Evolutionary conservation across 148 eudicot genomes (phyloP).

Genomic region (Rhododendron griersonianum): DNA sequence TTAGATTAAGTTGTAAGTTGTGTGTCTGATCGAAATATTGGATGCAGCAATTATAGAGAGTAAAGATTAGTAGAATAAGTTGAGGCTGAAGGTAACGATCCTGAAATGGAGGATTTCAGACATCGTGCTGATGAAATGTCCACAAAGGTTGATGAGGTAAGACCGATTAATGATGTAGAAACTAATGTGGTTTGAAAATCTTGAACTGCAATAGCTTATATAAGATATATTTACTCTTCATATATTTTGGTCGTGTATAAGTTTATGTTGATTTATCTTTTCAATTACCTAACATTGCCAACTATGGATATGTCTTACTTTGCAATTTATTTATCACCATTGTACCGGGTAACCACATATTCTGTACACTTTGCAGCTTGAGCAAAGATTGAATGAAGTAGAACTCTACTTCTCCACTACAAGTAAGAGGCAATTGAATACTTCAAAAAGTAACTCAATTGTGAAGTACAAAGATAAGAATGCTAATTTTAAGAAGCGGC

Average conservation of each 20-base stretch:
- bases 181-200: neutral
- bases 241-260: neutral
- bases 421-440: slow-evolving; percentile 38
- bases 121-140: slow-evolving; percentile 33
- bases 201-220: neutral
- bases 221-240: neutral
- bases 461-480: slow-evolving; percentile 53
- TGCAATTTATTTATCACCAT: neutral
- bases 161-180: neutral
- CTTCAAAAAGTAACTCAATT: slow-evolving; percentile 48
- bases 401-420: slow-evolving; percentile 46
- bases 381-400: slow-evolving; percentile 58
- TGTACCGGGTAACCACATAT: neutral
- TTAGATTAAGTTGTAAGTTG: too few species aligned
- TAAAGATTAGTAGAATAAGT: neutral
- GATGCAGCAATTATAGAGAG: slow-evolving; percentile 2
- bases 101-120: slow-evolving; percentile 26
- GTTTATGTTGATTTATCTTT: neutral
- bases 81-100: neutral
- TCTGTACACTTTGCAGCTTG: slow-evolving; percentile 44
- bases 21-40: neutral
- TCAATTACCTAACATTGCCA: too few species aligned
- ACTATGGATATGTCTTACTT: neutral
- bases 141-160: slow-evolving; percentile 40
- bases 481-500: slow-evolving; percentile 39